Conservation (phyloP, 495 filamentous ascomycete species). For the Neurospora sp. region DNA sequence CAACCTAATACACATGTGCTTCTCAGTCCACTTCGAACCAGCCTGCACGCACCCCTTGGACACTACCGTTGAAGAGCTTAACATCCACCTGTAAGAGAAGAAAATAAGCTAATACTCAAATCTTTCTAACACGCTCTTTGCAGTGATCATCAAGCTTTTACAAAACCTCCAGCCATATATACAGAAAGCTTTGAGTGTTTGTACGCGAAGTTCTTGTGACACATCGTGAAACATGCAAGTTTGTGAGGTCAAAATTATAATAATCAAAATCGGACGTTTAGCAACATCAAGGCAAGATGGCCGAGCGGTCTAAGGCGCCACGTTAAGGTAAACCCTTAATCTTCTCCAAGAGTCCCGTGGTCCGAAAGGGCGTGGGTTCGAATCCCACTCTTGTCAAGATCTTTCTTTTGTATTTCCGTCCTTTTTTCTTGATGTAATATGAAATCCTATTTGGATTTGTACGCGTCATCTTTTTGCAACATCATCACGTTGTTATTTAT, state of each 20-base stretch:
- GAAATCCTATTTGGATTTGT: background rate
- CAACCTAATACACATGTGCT: background rate
- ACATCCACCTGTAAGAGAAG: background rate
- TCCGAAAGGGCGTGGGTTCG: slow-evolving; percentile 29
- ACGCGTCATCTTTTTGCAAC: background rate
- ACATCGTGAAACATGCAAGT: background rate
- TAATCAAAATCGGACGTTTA: fast-evolving
- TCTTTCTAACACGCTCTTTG: background rate
- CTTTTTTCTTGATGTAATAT: fast-evolving
- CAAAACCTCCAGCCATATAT: background rate
- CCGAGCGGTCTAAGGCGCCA: background rate
- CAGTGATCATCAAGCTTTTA: background rate
- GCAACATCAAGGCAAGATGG: background rate
- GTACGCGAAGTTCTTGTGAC: background rate
- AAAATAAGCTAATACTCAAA: fast-evolving
- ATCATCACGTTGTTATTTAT: background rate
- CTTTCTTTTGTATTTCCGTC: background rate
- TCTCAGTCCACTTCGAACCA: background rate
- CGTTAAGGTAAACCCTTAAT: background rate
- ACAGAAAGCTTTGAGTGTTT: background rate
- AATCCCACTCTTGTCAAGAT: slow-evolving; percentile 23
- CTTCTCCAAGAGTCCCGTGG: slow-evolving; percentile 2
- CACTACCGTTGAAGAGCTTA: background rate
- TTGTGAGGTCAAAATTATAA: background rate
- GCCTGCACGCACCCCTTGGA: background rate